Evolutionary conservation across 2,329 filamentous ascomycete species (phyloP), one percentile per base, ranked within the genome.

Genomic region (Fusarium clavum): DNA sequence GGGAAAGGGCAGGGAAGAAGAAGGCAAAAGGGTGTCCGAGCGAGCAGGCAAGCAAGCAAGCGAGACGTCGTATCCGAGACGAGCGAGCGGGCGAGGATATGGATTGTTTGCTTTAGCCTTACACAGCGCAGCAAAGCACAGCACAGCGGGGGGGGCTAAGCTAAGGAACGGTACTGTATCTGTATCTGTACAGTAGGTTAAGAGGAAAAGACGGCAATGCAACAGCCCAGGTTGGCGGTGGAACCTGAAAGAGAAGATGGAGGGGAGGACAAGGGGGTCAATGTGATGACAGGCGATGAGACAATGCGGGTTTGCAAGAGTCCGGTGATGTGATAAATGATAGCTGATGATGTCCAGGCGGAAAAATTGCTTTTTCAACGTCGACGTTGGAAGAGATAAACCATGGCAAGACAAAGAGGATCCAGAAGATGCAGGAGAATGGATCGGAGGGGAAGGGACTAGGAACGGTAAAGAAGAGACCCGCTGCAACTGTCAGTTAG

Each of bases 41-140:
- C 34, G 49, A 38, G 18, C 48, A 52, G 22, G 18, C 34, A 38
- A 38, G 34, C 34, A 38, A 38, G 34, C 48, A 52, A 52, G 48
- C 48, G 48, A 61, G 44, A 64, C 51, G 29, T 57, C 47, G 64
- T 64, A 64, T 67, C 66, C 57, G 47, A 60, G 54, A 69, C 61
- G 44, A 67, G 29, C 30, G 43, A 22, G 53, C 30, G 22, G 43
- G 30, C 22, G 64, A 68, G 58, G 69, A 66, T 57, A 72, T 65
- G 64, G 62, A 65, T 62, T 75, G 73, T 75, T 75, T 75, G 73
- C 73, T 73, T 74, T 55, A 43, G 72, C 68, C 73, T 75, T 75
- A 69, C 73, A 75, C 72, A 72, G 40, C 67, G 27, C 54, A 49
- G 30, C 20, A 46, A 29, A 55, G 25, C 29, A 46, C 52, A 29